Evolutionary conservation across 2,329 filamentous ascomycete species (phyloP), one percentile per base, ranked within the genome.

Genomic region (Dissoconium aciculare): DNA sequence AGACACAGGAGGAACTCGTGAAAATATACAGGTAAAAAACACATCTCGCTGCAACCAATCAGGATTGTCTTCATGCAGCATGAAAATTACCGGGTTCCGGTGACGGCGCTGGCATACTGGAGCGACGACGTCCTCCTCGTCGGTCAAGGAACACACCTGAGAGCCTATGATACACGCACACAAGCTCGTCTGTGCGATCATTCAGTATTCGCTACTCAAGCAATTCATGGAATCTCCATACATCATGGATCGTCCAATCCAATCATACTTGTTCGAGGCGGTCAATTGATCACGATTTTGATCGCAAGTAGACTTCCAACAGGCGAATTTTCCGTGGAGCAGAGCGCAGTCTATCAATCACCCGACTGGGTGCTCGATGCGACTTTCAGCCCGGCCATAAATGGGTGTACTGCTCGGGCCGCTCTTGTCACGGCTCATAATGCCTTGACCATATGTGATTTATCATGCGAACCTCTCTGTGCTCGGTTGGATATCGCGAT

Each of bases 351-450:
- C 36, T 44, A 5, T 67, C 67, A 42, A 57, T 67, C 69, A 2
- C 63, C 69, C 4, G 83, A 92, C 54, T 89, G 83, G 82, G 73
- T 91, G 39, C 68, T 87, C 43, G 71, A 81, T 50, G 75, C 67
- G 19, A 57, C 62, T 17, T 55, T 75, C n/a, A n/a, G n/a, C n/a
- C n/a, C n/a, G n/a, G n/a, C n/a, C n/a, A n/a, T n/a, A n/a, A n/a
- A n/a, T n/a, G n/a, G n/a, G n/a, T n/a, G n/a, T n/a, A 12, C 19
- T 2, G 11, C 13, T 5, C 27, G 21, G 10, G 72, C 69, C 11
- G 71, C 72, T 11, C 54, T 89, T 8, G 63, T 91, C 11, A 93
- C 84, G 2, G 83, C 87, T 1, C 85, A 95, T 55, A 94, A 95
- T 62, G 76, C 82, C 29, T 62, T 91, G 4, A 53, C 81, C 5